These are phyloP conservation scores for Bromus sterilis DNA, from an alignment of 176 grass and related monocot species.

Conservation along the genomic window DNA sequence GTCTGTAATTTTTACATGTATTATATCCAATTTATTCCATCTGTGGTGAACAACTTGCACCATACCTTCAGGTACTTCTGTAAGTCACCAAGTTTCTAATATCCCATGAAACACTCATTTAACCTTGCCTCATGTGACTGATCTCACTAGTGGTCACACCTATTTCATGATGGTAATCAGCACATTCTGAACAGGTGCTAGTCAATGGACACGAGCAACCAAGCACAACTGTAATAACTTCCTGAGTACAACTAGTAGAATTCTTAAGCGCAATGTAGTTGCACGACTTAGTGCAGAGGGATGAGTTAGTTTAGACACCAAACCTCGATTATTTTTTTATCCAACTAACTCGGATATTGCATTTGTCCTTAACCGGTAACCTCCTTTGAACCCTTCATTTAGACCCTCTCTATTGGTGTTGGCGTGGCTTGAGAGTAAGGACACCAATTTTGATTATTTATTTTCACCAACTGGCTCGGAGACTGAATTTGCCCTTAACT, in stretches of 20 bases:
- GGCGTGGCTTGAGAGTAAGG: not conserved
- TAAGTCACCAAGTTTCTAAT: not conserved
- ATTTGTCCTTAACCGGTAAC: not conserved
- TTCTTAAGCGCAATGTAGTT: not conserved
- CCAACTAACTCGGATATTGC: not conserved
- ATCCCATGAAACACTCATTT: not conserved
- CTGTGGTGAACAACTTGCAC: not conserved
- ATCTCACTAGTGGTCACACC: not conserved
- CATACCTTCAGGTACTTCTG: not conserved
- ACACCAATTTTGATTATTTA: too few relatives aligned
- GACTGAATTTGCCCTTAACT: too few relatives aligned
- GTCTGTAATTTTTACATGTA: not conserved
- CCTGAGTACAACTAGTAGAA: not conserved
- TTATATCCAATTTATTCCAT: not conserved
- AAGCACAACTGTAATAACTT: not conserved
- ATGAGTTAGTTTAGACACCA: not conserved
- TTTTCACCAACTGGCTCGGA: too few relatives aligned
- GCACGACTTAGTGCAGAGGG: not conserved
- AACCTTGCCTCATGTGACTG: not conserved
- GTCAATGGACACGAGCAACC: conserved; percentile 2
- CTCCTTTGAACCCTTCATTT: not conserved
- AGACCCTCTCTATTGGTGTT: not conserved
- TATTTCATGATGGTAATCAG: not conserved
- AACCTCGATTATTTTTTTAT: not conserved
- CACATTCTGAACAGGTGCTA: not conserved